Conservation (phyloP, 2,329 filamentous ascomycete species). For the Sporothrix luriei region DNA sequence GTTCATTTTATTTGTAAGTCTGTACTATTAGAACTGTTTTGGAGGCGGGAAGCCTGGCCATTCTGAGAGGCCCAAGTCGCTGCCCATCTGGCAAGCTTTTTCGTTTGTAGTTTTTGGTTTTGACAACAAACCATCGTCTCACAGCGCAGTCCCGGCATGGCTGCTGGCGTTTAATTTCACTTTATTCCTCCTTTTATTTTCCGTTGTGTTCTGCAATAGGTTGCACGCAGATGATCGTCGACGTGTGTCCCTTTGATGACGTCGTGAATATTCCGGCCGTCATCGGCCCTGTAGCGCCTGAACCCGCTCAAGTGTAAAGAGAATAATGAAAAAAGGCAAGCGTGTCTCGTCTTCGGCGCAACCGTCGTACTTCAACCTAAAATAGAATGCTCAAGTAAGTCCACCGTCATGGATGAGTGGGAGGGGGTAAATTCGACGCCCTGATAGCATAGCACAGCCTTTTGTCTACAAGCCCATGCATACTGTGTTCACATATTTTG, state of each 20-base stretch:
- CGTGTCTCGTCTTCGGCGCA: background rate
- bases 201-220: background rate
- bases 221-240: too few relatives aligned
- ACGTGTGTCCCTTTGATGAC: background rate
- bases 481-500: background rate
- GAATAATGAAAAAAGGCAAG: too few relatives aligned
- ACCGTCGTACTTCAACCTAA: background rate
- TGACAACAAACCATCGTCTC: conserved; percentile 5
- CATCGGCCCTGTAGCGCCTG: background rate
- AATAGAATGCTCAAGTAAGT: too few relatives aligned
- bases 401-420: background rate
- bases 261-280: background rate
- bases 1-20: background rate
- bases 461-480: background rate
- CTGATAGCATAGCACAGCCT: too few relatives aligned
- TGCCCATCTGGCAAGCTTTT: conserved; percentile 1
- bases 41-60: background rate
- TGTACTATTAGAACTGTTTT: conserved; percentile 10
- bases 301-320: too few relatives aligned
- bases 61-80: background rate
- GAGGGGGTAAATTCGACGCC: background rate
- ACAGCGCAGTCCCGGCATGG: conserved; percentile 17
- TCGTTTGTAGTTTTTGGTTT: background rate
- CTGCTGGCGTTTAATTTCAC: conserved; percentile 24
- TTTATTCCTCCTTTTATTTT: background rate